Evolutionary conservation across 345 rosid species (phyloP), one percentile per base, ranked within the genome.

Genomic region (Bruguiera parviflora): DNA sequence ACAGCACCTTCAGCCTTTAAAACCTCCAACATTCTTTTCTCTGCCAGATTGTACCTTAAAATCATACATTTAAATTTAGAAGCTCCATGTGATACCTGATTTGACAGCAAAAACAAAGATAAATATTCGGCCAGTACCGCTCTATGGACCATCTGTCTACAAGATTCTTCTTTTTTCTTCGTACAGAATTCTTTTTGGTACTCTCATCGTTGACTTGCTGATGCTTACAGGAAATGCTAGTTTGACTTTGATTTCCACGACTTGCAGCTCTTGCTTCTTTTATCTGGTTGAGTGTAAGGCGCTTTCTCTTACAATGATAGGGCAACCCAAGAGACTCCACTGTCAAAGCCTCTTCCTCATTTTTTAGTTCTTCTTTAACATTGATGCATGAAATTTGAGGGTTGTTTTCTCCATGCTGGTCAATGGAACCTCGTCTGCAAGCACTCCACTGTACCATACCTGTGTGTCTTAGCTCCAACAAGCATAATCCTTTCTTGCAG

Each of bases 1-100:
- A 79, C 78, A 74, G 97, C 97, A 56, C 88, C 88, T 83, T 87
- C 85, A 73, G 85, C 86, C 81, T 82, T 94, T 85, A 94, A 35
- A 58, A 94, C 76, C 58, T 91, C 91, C 51, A 83, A 71, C 73
- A 94, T 71, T n/a, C 73, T 69, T 77, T 84, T 74, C 80, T 89
- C 96, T 0, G 92, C 95, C 69, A 62, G 76, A 63, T 75, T 84
- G 80, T 83, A 82, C 90, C 98, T 94, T 74, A 75, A 83, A 60
- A 55, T 71, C 18, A 53, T 13, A 70, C 31, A 70, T 13, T 43
- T 20, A 28, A 21, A 16, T 10, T 61, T 63, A 8, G 64, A 58
- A 64, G 15, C 28, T 55, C 13, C 47, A 8, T 28, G 18, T 51
- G 33, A 46, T 24, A 63, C 49, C 29, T 65, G 21, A 65, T 24